These are phyloP conservation scores for Tubosaeta brunneosetosa DNA, from an alignment of 768 basidiomycete genomes.

Conservation along the genomic window DNA sequence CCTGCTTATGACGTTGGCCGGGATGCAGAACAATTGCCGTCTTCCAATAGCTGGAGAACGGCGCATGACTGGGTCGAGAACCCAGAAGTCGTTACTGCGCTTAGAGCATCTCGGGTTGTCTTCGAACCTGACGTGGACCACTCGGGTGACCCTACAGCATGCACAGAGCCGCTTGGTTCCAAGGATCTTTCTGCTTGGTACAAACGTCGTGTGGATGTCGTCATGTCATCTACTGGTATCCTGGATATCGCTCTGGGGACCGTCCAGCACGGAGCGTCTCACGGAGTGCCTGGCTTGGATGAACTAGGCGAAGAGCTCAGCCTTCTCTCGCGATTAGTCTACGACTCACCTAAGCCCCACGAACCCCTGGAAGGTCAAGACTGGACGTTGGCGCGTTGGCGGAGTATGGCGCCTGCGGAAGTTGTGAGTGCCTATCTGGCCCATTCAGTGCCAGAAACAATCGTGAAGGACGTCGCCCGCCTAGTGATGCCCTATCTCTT, in stretches of 20 bases:
- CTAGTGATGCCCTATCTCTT: slow-evolving; percentile 92
- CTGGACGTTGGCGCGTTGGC: slow-evolving; percentile 78
- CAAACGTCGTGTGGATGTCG: slow-evolving; percentile 50
- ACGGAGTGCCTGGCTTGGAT: slow-evolving; percentile 73
- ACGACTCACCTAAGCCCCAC: slow-evolving; percentile 58
- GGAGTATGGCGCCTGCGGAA: slow-evolving; percentile 54
- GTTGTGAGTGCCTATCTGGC: slow-evolving; percentile 74
- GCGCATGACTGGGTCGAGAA: slow-evolving; percentile 59
- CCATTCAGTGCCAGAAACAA: slow-evolving; percentile 58
- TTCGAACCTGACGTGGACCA: slow-evolving; percentile 11
- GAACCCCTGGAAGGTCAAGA: slow-evolving; percentile 46
- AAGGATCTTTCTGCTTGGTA: slow-evolving; percentile 71
- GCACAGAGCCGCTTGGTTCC: slow-evolving; percentile 10
- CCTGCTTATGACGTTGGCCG: slow-evolving; percentile 52
- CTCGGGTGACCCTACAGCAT: slow-evolving; percentile 4
- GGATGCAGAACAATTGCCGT: slow-evolving; percentile 38
- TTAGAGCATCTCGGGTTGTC: slow-evolving; percentile 29
- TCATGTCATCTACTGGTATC: slow-evolving; percentile 67
- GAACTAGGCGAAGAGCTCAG: slow-evolving; percentile 88
- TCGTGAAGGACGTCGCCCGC: slow-evolving; percentile 63
- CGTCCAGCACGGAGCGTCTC: slow-evolving; percentile 82
- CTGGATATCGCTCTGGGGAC: slow-evolving; percentile 73
- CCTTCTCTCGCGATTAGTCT: slow-evolving; percentile 80
- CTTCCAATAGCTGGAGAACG: slow-evolving; percentile 43
- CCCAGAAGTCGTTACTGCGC: slow-evolving; percentile 37